Percentiles rank a stretch among this genome's conserved stretches.
Evolutionary conservation across 2,329 filamentous ascomycete genomes (phyloP).

Genomic region (Neoarthrinium moseri): DNA sequence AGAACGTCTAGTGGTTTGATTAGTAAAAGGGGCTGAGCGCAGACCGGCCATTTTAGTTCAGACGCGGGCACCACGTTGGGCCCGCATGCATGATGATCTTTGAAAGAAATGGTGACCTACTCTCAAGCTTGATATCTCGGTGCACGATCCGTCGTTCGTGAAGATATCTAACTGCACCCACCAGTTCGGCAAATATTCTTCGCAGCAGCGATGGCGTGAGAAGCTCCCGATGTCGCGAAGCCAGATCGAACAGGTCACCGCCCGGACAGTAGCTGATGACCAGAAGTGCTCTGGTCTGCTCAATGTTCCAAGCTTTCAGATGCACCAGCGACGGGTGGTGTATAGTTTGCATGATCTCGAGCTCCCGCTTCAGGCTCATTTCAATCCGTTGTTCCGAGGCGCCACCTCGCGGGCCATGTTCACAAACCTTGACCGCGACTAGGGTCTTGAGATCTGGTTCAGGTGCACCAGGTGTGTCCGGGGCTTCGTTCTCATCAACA

Average conservation of each 20-base stretch:
- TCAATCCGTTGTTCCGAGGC: conserved; percentile 92
- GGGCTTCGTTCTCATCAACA: conserved; percentile 43
- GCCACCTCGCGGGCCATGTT: conserved; percentile 90
- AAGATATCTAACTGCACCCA: conserved; percentile 82
- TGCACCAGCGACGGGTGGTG: conserved; percentile 88
- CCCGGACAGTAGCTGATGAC: conserved; percentile 91
- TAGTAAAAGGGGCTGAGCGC: conserved; percentile 2
- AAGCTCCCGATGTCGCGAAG: conserved; percentile 67
- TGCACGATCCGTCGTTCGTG: conserved; percentile 88
- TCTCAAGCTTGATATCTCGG: conserved; percentile 94
- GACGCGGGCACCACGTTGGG: no score
- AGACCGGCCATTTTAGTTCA: no score
- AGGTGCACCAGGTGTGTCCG: conserved; percentile 28
- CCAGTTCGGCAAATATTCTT: conserved; percentile 85
- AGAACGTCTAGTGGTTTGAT: conserved; percentile 67
- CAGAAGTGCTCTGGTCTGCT: conserved; percentile 77
- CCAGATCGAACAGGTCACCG: conserved; percentile 92
- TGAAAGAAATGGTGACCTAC: conserved; percentile 49
- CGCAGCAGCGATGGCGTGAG: conserved; percentile 70
- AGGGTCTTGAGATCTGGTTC: conserved; percentile 70
- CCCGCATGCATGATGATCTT: not conserved
- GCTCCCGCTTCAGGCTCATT: conserved; percentile 88
- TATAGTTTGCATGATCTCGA: conserved; percentile 88
- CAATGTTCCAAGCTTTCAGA: conserved; percentile 87
- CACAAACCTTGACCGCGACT: conserved; percentile 92